phyloP scores from a whole-genome alignment of 75 land plant species.

The Larix kaempferi region DNA sequence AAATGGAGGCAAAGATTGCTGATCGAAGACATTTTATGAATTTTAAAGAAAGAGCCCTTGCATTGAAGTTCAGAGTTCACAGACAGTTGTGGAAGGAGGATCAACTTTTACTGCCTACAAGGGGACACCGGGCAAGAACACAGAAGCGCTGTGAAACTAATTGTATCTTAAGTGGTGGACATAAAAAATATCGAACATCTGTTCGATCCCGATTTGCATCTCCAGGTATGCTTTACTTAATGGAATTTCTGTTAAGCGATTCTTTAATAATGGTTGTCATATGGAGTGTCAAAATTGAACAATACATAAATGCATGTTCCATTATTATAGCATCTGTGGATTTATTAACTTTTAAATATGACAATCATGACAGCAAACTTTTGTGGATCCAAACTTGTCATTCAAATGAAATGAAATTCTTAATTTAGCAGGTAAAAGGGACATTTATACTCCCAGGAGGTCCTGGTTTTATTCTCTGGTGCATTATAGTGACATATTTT shows the following conservation, averaged over 20 bases:
- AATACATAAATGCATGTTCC: neutral
- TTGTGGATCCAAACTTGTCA: neutral
- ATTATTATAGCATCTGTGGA: neutral
- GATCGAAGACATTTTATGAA: slow-evolving; percentile 26
- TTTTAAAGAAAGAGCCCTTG: slow-evolving; percentile 61
- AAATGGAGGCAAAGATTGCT: slow-evolving; percentile 34
- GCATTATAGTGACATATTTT: too few relatives aligned
- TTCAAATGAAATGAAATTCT: neutral
- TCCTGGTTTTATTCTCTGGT: too few relatives aligned
- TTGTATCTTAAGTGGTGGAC: slow-evolving; percentile 12
- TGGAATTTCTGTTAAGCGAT: neutral
- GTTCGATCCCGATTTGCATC: slow-evolving; percentile 30
- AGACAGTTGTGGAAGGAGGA: slow-evolving; percentile 67
- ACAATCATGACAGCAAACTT: neutral
- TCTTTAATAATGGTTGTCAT: too few relatives aligned
- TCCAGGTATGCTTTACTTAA: slow-evolving; percentile 26
- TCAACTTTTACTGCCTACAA: slow-evolving; percentile 25
- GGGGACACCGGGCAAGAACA: slow-evolving; percentile 38
- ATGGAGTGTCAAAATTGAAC: neutral
- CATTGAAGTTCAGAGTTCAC: slow-evolving; percentile 57
- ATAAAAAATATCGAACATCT: slow-evolving; percentile 43
- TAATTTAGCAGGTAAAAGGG: neutral
- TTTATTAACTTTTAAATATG: neutral
- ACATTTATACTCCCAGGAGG: neutral
- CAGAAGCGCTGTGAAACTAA: slow-evolving; percentile 36